phyloP scores from a whole-genome alignment of 1,284 basidiomycete species.

The Microbotryum lychnidis-dioicae region DNA sequence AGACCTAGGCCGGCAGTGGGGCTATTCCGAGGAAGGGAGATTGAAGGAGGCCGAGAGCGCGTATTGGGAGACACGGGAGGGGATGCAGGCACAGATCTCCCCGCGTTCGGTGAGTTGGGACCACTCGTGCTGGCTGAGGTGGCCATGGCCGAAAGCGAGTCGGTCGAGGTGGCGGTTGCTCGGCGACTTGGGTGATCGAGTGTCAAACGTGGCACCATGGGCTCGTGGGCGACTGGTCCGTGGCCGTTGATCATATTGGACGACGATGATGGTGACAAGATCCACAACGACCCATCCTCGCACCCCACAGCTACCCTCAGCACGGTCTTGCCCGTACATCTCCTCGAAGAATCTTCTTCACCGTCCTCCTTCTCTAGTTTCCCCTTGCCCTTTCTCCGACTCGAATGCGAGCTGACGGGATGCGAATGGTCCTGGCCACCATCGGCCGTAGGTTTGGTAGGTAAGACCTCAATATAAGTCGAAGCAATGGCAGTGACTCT shows the following conservation, averaged over 20 bases:
- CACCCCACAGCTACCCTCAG: slow-evolving; percentile 17
- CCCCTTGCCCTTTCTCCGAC: neutral
- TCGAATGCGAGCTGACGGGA: neutral
- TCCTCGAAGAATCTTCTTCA: too few relatives aligned
- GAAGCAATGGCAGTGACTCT: slow-evolving; percentile 13
- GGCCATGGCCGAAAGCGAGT: neutral
- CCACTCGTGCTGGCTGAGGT: neutral
- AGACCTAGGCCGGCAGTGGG: neutral
- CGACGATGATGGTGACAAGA: slow-evolving; percentile 15
- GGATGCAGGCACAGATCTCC: too few relatives aligned
- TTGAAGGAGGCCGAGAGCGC: too few relatives aligned
- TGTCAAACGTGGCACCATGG: neutral
- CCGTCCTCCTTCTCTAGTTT: neutral
- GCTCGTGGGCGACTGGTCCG: neutral
- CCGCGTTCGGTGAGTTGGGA: too few relatives aligned
- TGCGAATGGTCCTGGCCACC: neutral
- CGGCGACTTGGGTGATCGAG: neutral
- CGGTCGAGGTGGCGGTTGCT: neutral
- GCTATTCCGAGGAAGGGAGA: neutral
- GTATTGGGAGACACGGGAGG: too few relatives aligned
- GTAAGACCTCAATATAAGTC: neutral
- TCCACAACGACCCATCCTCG: slow-evolving; percentile 22
- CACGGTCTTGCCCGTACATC: neutral
- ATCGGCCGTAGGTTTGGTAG: neutral
- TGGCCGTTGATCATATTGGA: neutral